phyloP scores from a whole-genome alignment of 139 green algal species.

The Pleodorina starrii region DNA sequence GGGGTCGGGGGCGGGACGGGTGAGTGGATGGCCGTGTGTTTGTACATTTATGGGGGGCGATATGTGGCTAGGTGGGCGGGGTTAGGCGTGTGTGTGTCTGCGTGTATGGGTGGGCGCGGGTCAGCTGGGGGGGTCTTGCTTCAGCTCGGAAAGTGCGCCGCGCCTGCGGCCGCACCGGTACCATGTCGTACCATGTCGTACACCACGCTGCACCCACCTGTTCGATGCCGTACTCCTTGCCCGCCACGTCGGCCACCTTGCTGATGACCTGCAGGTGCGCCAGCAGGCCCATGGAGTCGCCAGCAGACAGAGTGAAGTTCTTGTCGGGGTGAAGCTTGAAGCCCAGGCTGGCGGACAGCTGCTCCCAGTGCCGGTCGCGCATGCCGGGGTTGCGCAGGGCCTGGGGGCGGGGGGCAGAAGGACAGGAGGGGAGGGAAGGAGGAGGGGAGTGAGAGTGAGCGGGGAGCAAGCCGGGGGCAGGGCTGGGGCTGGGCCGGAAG shows the following conservation, averaged over 20 bases:
- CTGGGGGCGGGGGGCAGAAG: not conserved
- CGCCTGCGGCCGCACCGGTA: no score
- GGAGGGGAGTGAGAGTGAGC: not conserved
- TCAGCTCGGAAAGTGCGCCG: no score
- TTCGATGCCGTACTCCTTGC: conserved; percentile 89
- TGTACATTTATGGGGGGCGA: no score
- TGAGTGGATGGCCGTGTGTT: no score
- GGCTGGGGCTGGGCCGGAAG: no score
- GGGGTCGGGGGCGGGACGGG: no score
- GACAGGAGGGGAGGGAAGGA: not conserved
- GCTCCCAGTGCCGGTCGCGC: conserved; percentile 84
- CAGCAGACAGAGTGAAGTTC: conserved; percentile 61
- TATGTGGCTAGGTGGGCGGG: no score
- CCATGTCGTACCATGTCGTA: no score
- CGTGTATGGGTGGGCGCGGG: no score
- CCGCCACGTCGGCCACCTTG: conserved; percentile 77
- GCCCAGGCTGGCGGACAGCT: conserved; percentile 65
- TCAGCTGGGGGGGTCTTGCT: no score
- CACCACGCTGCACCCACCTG: conserved; percentile 55
- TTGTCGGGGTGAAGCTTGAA: conserved; percentile 63
- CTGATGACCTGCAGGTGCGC: conserved; percentile 74
- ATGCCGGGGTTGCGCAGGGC: conserved; percentile 84
- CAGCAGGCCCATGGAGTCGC: conserved; percentile 73
- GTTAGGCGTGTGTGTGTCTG: no score
- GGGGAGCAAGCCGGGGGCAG: no score